These are phyloP conservation scores for Gastrolobium villosum DNA, from an alignment of 306 rosid species.

Conservation along the genomic window DNA sequence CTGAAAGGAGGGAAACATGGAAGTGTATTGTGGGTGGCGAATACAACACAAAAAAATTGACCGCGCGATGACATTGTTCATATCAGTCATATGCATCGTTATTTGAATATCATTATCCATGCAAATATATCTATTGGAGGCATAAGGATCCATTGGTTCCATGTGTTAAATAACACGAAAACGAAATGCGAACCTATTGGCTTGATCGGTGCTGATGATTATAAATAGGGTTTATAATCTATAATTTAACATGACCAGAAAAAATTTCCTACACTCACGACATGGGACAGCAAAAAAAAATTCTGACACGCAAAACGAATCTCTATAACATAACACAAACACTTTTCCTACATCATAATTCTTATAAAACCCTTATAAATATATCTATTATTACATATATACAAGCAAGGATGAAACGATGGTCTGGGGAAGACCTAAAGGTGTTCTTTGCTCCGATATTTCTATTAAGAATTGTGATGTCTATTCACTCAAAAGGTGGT, in stretches of 20 bases:
- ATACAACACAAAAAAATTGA: constrained; percentile 65
- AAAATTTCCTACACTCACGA: too few relatives aligned
- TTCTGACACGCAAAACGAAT: too few relatives aligned
- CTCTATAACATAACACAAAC: too few relatives aligned
- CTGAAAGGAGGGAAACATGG: constrained; percentile 71
- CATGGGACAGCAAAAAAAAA: too few relatives aligned
- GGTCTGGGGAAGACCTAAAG: neutral
- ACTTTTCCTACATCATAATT: too few relatives aligned
- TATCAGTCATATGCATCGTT: constrained; percentile 33
- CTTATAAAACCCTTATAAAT: too few relatives aligned
- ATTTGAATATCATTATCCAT: constrained; percentile 34
- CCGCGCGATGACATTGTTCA: constrained; percentile 36
- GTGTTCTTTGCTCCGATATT: constrained; percentile 14
- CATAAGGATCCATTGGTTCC: neutral
- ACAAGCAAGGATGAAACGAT: constrained; percentile 2
- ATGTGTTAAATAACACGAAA: neutral
- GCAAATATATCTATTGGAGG: neutral
- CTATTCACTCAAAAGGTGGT: constrained; percentile 29
- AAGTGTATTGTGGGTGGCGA: constrained; percentile 48
- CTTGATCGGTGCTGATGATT: neutral
- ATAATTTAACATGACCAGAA: too few relatives aligned
- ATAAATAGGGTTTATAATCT: too few relatives aligned
- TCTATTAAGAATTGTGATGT: constrained; percentile 2
- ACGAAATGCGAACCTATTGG: neutral
- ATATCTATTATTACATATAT: neutral